Evolutionary conservation across 768 basidiomycete species (phyloP).

Genomic region (Paxillus rubicundulus): DNA sequence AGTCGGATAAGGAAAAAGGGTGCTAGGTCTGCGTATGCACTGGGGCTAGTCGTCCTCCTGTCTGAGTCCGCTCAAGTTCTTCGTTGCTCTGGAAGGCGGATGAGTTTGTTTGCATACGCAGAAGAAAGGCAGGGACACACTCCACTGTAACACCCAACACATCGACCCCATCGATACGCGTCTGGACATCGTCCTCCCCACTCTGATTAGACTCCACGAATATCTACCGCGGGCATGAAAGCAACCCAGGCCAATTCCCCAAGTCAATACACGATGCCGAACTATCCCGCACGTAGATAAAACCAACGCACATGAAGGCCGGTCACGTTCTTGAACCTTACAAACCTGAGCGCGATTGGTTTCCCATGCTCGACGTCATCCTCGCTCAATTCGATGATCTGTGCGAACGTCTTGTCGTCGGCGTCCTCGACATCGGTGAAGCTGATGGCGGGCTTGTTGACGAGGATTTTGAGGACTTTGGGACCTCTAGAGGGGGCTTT

Average conservation of each 20-base stretch:
- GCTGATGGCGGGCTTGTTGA: slow-evolving; percentile 57
- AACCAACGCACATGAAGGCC: slow-evolving; percentile 50
- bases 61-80: slow-evolving; percentile 37
- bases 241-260: slow-evolving; percentile 3
- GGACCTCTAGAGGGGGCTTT: slow-evolving; percentile 47
- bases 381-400: slow-evolving; percentile 52
- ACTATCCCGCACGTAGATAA: neutral
- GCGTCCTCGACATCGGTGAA: slow-evolving; percentile 66
- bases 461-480: slow-evolving; percentile 56
- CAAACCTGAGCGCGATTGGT: slow-evolving; percentile 54
- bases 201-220: slow-evolving; percentile 70
- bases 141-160: slow-evolving; percentile 57
- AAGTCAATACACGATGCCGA: neutral
- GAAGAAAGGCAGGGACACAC: slow-evolving; percentile 36
- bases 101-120: slow-evolving; percentile 2
- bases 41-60: slow-evolving; percentile 31
- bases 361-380: slow-evolving; percentile 46
- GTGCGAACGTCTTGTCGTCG: slow-evolving; percentile 48
- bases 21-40: neutral
- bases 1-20: neutral
- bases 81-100: slow-evolving; percentile 31
- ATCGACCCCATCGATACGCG: slow-evolving; percentile 67
- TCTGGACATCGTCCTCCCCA: slow-evolving; percentile 47
- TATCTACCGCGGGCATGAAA: slow-evolving; percentile 41
- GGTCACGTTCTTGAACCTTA: slow-evolving; percentile 68